Evolutionary conservation across 2,329 filamentous ascomycete species (phyloP).

Genomic region (Cercospora sp.): DNA sequence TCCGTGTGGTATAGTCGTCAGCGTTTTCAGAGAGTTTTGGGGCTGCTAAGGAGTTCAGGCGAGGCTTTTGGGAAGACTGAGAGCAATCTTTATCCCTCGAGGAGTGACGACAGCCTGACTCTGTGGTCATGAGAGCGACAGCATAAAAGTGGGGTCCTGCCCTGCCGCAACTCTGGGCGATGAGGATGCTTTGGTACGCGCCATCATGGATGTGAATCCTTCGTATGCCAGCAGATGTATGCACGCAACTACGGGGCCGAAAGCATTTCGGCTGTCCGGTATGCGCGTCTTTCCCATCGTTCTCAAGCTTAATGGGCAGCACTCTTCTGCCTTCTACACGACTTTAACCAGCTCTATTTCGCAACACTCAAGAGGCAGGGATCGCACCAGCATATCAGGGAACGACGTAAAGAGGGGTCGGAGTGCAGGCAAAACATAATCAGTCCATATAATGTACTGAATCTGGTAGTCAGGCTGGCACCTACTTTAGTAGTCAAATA

Average conservation of each 20-base stretch:
- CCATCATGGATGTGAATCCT: not conserved
- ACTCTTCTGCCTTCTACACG: not conserved
- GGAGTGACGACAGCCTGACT: not conserved
- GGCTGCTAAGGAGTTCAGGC: not conserved
- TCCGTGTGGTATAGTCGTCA: not conserved
- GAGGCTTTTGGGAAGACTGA: not conserved
- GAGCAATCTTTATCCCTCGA: not conserved
- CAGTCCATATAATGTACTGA: not conserved
- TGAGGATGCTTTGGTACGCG: not conserved
- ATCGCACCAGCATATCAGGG: not conserved
- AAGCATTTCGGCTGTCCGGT: not conserved
- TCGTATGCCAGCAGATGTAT: not conserved
- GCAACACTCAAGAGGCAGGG: not conserved
- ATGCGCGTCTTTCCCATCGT: not conserved
- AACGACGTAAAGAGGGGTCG: not conserved
- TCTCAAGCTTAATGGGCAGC: not conserved
- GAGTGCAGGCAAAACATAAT: not conserved
- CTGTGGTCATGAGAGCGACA: not conserved
- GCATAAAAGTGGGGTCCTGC: not conserved
- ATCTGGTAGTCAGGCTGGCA: not conserved
- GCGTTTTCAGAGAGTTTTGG: not conserved
- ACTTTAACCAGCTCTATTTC: not conserved
- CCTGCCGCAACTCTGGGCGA: not conserved
- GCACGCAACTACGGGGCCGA: not conserved
- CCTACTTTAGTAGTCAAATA: constrained; percentile 3